These are phyloP conservation scores for Hanseniaspora vineae DNA, from an alignment of 805 yeast genomes.

Conservation along the genomic window DNA sequence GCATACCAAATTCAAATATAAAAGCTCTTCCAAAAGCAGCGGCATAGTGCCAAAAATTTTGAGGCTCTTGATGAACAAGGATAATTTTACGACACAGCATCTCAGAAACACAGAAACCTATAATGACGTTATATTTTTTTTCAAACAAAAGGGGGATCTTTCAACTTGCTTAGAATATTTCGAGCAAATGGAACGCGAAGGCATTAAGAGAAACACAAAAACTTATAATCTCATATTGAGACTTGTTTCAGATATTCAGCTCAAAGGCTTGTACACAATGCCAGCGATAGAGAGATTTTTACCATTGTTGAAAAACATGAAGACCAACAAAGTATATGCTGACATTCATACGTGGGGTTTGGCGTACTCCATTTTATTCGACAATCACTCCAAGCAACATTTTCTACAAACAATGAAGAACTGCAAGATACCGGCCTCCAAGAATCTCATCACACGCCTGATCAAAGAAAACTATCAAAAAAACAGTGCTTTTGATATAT, in stretches of 20 bases:
- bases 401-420: conserved; percentile 22
- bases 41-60: conserved; percentile 28
- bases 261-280: conserved; percentile 18
- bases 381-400: conserved; percentile 21
- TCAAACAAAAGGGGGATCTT: conserved; percentile 26
- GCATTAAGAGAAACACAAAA: conserved; percentile 22
- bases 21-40: conserved; percentile 24
- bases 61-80: conserved; percentile 27
- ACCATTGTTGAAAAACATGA: conserved; percentile 24
- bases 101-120: conserved; percentile 22
- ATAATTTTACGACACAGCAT: conserved; percentile 21
- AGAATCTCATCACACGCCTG: conserved; percentile 16
- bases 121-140: conserved; percentile 29
- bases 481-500: conserved; percentile 10
- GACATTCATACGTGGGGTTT: conserved; percentile 29
- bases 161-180: conserved; percentile 29
- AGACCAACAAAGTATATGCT: conserved; percentile 14
- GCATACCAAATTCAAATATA: conserved; percentile 25
- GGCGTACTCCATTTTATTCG: conserved; percentile 22
- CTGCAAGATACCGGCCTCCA: conserved; percentile 21
- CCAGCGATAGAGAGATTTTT: conserved; percentile 17
- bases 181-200: conserved; percentile 27
- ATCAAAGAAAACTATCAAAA: conserved; percentile 13
- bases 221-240: conserved; percentile 29
- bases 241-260: conserved; percentile 18